These are phyloP conservation scores for Apium graveolens DNA, from an alignment of 129 eudicot genomes.

Conservation along the genomic window DNA sequence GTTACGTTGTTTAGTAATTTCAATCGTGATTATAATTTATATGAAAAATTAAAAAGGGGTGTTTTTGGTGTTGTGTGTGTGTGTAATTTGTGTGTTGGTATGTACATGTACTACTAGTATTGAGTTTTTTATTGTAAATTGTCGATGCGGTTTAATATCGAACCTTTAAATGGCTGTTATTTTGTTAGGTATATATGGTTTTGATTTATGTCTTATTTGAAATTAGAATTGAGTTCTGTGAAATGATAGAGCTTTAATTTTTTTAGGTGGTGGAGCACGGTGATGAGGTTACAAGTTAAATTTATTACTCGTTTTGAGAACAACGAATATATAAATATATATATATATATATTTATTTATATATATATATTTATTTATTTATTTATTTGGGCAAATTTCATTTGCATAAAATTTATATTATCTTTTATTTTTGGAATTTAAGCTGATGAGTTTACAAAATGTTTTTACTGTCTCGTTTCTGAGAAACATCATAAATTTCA, in stretches of 20 bases:
- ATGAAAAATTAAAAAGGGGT: not conserved
- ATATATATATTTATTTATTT: no score
- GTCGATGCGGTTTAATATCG: not conserved
- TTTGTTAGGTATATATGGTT: not conserved
- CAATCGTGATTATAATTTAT: not conserved
- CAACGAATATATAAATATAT: no score
- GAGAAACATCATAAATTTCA: not conserved
- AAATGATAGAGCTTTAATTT: not conserved
- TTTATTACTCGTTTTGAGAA: no score
- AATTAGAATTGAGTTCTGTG: not conserved
- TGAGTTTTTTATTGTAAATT: not conserved
- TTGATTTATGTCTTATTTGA: not conserved
- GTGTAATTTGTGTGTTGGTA: no score
- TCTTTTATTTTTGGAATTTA: no score
- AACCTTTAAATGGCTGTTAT: not conserved
- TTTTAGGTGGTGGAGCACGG: no score
- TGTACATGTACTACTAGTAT: no score
- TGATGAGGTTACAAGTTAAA: not conserved
- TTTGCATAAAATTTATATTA: no score
- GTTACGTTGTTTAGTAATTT: constrained; percentile 4
- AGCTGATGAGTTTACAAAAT: not conserved
- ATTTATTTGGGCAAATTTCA: no score
- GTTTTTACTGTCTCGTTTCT: not conserved
- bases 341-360: no score
- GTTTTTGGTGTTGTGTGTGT: not conserved